Evolutionary conservation across 2,329 filamentous ascomycete genomes (phyloP), one percentile per base, ranked within the genome.

Genomic region (Hypoxylon sp.): DNA sequence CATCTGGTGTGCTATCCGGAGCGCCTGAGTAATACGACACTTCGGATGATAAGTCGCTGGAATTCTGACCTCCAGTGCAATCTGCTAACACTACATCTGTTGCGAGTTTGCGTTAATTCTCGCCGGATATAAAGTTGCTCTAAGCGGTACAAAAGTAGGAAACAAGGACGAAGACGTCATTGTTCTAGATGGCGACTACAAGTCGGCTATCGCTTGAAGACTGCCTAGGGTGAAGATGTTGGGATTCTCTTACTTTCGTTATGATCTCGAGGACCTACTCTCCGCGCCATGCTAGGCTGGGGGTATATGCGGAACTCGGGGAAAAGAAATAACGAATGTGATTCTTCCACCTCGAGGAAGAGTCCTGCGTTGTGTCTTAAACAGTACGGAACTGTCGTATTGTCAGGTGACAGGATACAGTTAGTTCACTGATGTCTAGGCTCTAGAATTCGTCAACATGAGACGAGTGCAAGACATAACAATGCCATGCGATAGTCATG

Each of bases 11-110:
- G 13, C 26, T 22, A 33, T 68, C 63, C 4, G 71, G 71, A 1
- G 58, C 22, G 14, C 67, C 67, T 1, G 39, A 24, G 67, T 72
- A 80, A 68, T 80, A 80, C 55, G 78, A 73, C 65, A 78, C 75
- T 63, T 80, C 76, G 3, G 78, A 80, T 9, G 77, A 77, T 5
- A 73, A 31, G 2, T 74, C 46, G 55, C 48, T 67, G 11, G 39
- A 13, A 19, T 73, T 65, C 13, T 65, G 61, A 17, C 19, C n/a
- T 6, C 35, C 51, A 26, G 70, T 63, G 71, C 78, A 80, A 70
- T 80, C 75, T 48, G 75, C 75, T 14, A 80, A 74, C 19, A 79
- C 72, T 54, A 80, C 77, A 60, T 79, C 70, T 72, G 50, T 59
- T 19, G n/a, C 13, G 9, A n/a, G 14, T 31, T 39, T 17, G 19